These are phyloP conservation scores for Dichotomopilus funicola DNA, from an alignment of 2,329 filamentous ascomycete genomes.

Conservation along the genomic window DNA sequence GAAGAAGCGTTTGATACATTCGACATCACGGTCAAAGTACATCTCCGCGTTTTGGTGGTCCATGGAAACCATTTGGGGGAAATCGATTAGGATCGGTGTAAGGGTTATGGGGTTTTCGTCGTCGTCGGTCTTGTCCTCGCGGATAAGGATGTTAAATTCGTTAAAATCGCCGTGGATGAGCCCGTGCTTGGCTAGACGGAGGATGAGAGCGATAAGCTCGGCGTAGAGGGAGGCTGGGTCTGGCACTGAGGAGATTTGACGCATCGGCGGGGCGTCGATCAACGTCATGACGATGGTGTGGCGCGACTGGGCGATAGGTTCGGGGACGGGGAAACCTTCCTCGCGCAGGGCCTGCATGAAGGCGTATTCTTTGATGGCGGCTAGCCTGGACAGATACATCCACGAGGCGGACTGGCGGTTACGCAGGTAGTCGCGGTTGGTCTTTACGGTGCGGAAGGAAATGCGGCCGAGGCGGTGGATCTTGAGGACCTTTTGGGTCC, in stretches of 20 bases:
- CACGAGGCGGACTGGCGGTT: constrained; percentile 71
- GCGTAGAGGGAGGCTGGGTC: constrained; percentile 81
- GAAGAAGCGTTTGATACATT: constrained; percentile 94
- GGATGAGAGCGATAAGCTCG: constrained; percentile 81
- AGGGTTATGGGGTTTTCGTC: constrained; percentile 41
- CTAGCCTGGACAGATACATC: constrained; percentile 96
- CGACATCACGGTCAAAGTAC: constrained; percentile 95
- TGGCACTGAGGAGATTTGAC: constrained; percentile 78
- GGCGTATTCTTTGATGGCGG: constrained; percentile 87
- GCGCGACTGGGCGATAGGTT: constrained; percentile 79
- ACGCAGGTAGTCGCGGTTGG: constrained; percentile 89
- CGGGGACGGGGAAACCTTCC: constrained; percentile 83
- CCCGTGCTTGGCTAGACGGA: constrained; percentile 76
- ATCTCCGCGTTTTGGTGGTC: constrained; percentile 90
- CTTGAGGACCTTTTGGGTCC: constrained; percentile 78
- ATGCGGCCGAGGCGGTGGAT: constrained; percentile 94
- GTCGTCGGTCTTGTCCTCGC: constrained; percentile 51
- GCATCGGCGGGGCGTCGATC: constrained; percentile 84
- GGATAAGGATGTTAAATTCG: constrained; percentile 96
- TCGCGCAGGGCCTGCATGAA: constrained; percentile 84
- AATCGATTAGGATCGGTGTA: constrained; percentile 86
- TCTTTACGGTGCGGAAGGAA: constrained; percentile 92
- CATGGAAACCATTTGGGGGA: constrained; percentile 96
- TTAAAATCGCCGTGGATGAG: constrained; percentile 98
- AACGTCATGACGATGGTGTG: constrained; percentile 97